Conservation (phyloP, 306 rosid genomes). For the Myrica gale region DNA sequence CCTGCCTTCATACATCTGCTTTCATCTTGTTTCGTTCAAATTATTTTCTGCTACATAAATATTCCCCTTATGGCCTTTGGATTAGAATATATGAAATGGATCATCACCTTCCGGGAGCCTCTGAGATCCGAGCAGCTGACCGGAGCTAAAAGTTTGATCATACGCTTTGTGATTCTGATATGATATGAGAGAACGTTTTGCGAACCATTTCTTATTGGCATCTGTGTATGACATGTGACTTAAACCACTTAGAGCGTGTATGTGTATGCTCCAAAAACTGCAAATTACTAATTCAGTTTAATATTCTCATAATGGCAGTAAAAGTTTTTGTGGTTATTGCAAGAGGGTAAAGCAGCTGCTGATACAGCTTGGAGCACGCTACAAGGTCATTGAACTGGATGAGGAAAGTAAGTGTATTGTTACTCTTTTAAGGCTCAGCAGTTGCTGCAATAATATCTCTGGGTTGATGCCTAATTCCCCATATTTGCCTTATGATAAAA, state of each 20-base stretch:
- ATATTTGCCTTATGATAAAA: background rate
- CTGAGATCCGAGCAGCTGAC: too few relatives aligned
- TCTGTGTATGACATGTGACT: too few relatives aligned
- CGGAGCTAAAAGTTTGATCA: too few relatives aligned
- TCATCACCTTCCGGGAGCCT: background rate
- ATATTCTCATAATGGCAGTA: slow-evolving; percentile 44
- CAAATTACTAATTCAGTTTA: background rate
- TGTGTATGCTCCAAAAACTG: too few relatives aligned
- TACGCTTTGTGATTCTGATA: too few relatives aligned
- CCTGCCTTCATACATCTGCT: background rate
- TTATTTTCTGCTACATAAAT: background rate
- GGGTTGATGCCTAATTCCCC: slow-evolving; percentile 5
- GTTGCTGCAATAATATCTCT: background rate
- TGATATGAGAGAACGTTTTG: too few relatives aligned
- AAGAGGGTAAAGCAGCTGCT: slow-evolving; percentile 62
- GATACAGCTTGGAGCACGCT: slow-evolving; percentile 54
- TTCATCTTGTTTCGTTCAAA: background rate
- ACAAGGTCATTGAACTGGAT: slow-evolving; percentile 68
- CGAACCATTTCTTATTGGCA: too few relatives aligned
- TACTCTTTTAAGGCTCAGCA: background rate
- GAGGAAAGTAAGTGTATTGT: slow-evolving; percentile 46
- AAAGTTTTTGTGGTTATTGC: slow-evolving; percentile 84
- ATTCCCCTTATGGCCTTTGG: too few relatives aligned
- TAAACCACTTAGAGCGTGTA: too few relatives aligned
- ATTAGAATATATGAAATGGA: background rate